phyloP scores from a whole-genome alignment of 2,329 filamentous ascomycete genomes.

The Phaeoacremonium minimum region DNA sequence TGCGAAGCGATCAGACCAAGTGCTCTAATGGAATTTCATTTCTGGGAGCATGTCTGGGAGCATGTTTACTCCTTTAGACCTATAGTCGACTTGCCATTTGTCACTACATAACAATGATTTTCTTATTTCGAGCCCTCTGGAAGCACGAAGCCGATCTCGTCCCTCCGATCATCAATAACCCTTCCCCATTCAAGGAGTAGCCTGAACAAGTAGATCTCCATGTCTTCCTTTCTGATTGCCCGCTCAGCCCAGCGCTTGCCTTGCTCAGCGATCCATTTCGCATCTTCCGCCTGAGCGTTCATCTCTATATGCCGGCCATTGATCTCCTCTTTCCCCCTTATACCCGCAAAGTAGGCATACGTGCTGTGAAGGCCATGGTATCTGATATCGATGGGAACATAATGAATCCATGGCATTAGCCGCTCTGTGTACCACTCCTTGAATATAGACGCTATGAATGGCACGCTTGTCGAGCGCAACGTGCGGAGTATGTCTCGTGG shows the following conservation, averaged over 20 bases:
- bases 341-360: conserved; percentile 68
- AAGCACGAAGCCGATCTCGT: conserved; percentile 34
- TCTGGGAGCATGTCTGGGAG: no score
- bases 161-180: conserved; percentile 57
- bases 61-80: no score
- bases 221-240: conserved; percentile 66
- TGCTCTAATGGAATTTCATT: no score
- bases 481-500: conserved; percentile 56
- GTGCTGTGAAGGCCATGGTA: conserved; percentile 72
- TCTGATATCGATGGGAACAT: conserved; percentile 71
- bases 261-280: conserved; percentile 60
- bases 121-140: not conserved
- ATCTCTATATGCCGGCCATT: conserved; percentile 43
- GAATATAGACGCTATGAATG: conserved; percentile 69
- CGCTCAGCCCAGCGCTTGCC: conserved; percentile 61
- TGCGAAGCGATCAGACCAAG: no score
- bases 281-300: conserved; percentile 46
- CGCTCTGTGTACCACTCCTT: conserved; percentile 76
- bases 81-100: no score
- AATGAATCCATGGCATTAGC: conserved; percentile 73
- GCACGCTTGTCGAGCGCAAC: conserved; percentile 61
- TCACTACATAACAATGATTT: no score
- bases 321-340: conserved; percentile 35
- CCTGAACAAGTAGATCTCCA: conserved; percentile 77
- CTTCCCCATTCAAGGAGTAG: conserved; percentile 74